phyloP scores from a whole-genome alignment of 2,329 filamentous ascomycete genomes.

The Arthroderma sp. region DNA sequence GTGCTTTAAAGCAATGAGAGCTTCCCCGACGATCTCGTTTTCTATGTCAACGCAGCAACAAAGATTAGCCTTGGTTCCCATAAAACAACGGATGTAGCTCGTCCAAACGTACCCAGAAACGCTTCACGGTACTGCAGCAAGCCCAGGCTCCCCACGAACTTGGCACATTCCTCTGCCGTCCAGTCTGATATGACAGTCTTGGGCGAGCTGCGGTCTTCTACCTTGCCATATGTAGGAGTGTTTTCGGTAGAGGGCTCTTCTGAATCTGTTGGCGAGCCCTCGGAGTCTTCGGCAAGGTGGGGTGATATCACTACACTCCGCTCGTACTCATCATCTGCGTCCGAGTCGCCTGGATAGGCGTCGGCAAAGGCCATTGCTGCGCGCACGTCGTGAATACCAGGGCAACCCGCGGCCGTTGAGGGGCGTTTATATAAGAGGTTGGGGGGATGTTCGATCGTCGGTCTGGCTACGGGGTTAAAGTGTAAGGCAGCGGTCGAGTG shows the following conservation, averaged over 20 bases:
- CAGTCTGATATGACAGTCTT: constrained; percentile 48
- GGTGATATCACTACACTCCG: constrained; percentile 48
- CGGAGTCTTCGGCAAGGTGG: constrained; percentile 45
- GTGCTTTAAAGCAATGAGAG: constrained; percentile 74
- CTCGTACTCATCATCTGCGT: constrained; percentile 56
- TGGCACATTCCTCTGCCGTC: constrained; percentile 74
- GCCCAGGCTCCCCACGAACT: constrained; percentile 71
- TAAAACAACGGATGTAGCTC: not conserved
- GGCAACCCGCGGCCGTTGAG: not conserved
- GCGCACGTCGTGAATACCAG: not conserved
- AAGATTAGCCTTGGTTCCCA: not conserved
- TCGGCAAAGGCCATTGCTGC: constrained; percentile 5
- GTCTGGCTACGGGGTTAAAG: not conserved
- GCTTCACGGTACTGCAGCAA: constrained; percentile 69
- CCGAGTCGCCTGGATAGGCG: constrained; percentile 49
- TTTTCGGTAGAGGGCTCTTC: constrained; percentile 49
- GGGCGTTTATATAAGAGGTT: not conserved
- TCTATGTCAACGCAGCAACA: constrained; percentile 42
- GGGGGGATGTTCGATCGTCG: not conserved
- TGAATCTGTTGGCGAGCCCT: constrained; percentile 45
- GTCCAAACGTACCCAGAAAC: constrained; percentile 59
- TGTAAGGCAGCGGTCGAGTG: not conserved
- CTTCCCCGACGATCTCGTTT: constrained; percentile 88
- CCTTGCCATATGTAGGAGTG: constrained; percentile 48
- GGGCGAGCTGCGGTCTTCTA: constrained; percentile 43